Conservation (phyloP, 1,139 yeast genomes). For the Ogataea hybrid region DNA sequence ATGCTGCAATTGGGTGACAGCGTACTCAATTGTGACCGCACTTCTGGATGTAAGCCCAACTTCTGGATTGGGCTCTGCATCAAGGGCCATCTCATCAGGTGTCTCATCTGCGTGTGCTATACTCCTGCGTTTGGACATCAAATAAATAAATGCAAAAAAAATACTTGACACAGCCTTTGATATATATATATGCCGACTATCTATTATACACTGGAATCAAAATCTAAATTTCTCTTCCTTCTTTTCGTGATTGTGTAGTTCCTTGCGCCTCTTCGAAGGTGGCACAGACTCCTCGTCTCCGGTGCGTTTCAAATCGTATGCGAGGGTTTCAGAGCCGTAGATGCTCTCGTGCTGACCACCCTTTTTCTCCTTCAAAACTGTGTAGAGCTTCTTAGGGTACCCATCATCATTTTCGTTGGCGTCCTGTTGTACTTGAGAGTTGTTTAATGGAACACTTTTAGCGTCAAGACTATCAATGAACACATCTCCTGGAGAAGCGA, state of each 20-base stretch:
- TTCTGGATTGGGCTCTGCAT: background rate
- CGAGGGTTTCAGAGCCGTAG: constrained; percentile 29
- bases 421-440: too few relatives aligned
- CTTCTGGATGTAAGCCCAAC: background rate
- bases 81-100: background rate
- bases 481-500: constrained; percentile 24
- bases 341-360: constrained; percentile 24
- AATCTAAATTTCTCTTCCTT: constrained; percentile 14
- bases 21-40: constrained; percentile 45
- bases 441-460: too few relatives aligned
- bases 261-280: constrained; percentile 7
- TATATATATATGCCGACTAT: background rate
- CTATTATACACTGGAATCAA: constrained; percentile 1
- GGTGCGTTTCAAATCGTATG: constrained; percentile 19
- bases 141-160: too few relatives aligned
- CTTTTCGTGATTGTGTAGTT: background rate
- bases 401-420: constrained; percentile 15
- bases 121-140: constrained; percentile 6
- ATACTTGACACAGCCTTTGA: background rate
- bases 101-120: background rate
- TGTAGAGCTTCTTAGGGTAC: constrained; percentile 34
- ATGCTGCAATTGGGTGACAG: constrained; percentile 49
- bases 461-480: constrained; percentile 15
- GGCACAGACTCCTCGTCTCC: background rate
- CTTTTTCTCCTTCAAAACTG: constrained; percentile 39